Percentiles rank a stretch among this genome's conserved stretches.
phyloP scores from a whole-genome alignment of 2,329 filamentous ascomycete species.

The Erysiphe pulchra region DNA sequence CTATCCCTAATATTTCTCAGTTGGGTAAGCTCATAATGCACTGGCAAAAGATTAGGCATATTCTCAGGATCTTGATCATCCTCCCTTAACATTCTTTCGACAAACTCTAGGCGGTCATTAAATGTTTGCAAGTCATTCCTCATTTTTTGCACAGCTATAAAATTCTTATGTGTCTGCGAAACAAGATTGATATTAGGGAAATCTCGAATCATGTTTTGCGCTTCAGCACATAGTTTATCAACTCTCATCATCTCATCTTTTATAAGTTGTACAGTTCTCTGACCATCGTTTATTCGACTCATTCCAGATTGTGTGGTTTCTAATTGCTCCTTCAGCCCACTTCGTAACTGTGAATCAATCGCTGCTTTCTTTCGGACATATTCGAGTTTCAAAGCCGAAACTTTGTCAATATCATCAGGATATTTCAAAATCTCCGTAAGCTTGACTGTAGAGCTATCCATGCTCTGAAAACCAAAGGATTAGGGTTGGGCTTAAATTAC shows the following conservation, averaged over 20 bases:
- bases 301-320: slow-evolving; percentile 88
- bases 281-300: slow-evolving; percentile 64
- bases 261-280: slow-evolving; percentile 75
- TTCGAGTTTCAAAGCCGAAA: slow-evolving; percentile 66
- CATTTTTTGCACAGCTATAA: slow-evolving; percentile 83
- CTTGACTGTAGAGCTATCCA: slow-evolving; percentile 23
- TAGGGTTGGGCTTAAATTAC: too few relatives aligned
- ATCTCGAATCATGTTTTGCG: slow-evolving; percentile 91
- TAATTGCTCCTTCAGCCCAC: slow-evolving; percentile 72
- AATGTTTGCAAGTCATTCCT: slow-evolving; percentile 74
- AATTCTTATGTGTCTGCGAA: slow-evolving; percentile 88
- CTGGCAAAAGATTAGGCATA: slow-evolving; percentile 72
- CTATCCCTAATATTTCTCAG: slow-evolving; percentile 86
- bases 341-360: slow-evolving; percentile 72
- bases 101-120: slow-evolving; percentile 44
- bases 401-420: slow-evolving; percentile 93
- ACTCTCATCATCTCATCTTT: slow-evolving; percentile 99
- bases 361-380: slow-evolving; percentile 84
- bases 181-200: slow-evolving; percentile 82
- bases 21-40: slow-evolving; percentile 80
- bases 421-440: slow-evolving; percentile 83
- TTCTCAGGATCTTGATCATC: slow-evolving; percentile 71
- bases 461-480: slow-evolving; percentile 1
- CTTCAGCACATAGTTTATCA: slow-evolving; percentile 88
- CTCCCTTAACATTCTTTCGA: slow-evolving; percentile 55